Evolutionary conservation across 768 basidiomycete genomes (phyloP), one percentile per base, ranked within the genome.

Genomic region (Lentinula sp.): DNA sequence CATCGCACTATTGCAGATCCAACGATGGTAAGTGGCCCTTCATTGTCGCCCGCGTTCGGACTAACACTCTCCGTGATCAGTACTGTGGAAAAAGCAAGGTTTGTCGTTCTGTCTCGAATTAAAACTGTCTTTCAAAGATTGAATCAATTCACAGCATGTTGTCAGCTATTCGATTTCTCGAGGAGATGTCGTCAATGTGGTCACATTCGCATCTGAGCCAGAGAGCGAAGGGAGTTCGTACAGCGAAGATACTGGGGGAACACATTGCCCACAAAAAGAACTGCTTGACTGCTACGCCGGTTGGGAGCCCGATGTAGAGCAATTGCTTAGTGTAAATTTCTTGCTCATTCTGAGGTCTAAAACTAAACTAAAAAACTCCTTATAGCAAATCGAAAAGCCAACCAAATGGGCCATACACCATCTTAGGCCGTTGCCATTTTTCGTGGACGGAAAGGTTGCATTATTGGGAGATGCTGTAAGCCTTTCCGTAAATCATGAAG

Each of bases 31-130:
- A 46, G 7, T 58, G 28, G 59, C 37, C 42, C 28, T 39, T 15
- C n/a, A 32, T 15, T 46, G 34, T 59, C 18, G n/a, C 51, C 39
- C 42, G 49, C 45, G 49, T 18, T 32, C 35, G 63, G 18, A 13
- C 34, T 45, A 66, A 58, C 39, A 57, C 46, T 18, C 5, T 16
- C 4, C 28, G 6, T 53, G 18, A 48, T 37, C 54, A 81, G 80
- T 81, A 80, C 65, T 80, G 79, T 60, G 80, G 80, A 1, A 75
- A 75, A 68, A 70, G 70, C 71, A 81, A 79, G 73, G 80, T 76
- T 62, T 15, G 66, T 49, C 23, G 16, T 18, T 35, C 40, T 37
- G 4, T 57, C 16, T 59, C 21, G 35, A 37, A 16, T 51, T 28
- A 13, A 6, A 28, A 18, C 13, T 50, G 5, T 49, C 32, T 13